Base-by-base conservation (phyloP, 345 rosid genomes). In the Turritis glabra region DNA sequence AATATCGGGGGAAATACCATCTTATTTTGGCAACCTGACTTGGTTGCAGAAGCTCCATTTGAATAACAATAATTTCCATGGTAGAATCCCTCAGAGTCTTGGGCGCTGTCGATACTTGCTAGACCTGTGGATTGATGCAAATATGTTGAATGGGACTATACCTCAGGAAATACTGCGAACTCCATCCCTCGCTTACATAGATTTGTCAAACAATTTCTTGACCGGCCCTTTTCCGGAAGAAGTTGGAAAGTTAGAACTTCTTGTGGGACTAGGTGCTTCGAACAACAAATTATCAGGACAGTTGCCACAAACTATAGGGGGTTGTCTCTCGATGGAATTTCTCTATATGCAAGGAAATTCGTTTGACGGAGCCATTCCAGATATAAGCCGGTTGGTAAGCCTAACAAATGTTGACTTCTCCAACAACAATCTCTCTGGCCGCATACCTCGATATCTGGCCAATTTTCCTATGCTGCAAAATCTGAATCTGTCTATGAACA, bases 21-120 rank as follows among this genome's bases (percentile, higher is more conserved):
- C 77, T 17, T 78, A 84, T 8, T 64, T 85, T 41, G 85, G 81
- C 54, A 85, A 78, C 64, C 64, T 82, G 47, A 67, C 82, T 70
- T 77, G 30, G 72, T 52, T 83, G 67, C 74, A 77, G 3, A 76
- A 67, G 47, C 58, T 77, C 11, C 59, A 52, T 17, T 8, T 77
- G 68, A 22, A 47, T 50, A 50, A 33, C 12, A 85, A 85, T 48
- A 74, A 51, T 30, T 41, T 82, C 33, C 21, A 73, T 0, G 89
- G 87, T 25, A 78, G 66, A 19, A 81, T 83, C 38, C 87, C 89
- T 27, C 68, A 71, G 41, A 67, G 71, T 75, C 19, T 85, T 59
- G 74, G 72, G 53, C 55, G 62, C 22, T 80, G 83, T 52, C 65
- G 19, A 46, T 41, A 54, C 46, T 70, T 85, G 74, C 43, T 43